Evolutionary conservation across 176 grass and related monocot genomes (phyloP), one percentile per base, ranked within the genome.

Genomic region (Juncus effusus): DNA sequence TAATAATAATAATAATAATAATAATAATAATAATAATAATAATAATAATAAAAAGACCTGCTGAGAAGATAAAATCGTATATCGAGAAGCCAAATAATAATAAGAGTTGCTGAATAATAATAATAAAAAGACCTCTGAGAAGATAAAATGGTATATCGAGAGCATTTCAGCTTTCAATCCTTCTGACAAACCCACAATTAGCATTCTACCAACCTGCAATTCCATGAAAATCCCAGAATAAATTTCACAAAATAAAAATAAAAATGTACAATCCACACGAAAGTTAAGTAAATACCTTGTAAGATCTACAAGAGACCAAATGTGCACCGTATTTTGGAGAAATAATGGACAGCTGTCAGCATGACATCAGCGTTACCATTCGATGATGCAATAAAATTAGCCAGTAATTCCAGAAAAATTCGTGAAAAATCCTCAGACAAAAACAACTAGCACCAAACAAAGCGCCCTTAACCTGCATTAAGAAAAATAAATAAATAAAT

Each of bases 161-260:
- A 97, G 74, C 67, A 96, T 84, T 56, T 80, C 75, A 73, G 74
- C 84, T 78, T 91, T 88, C 51, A 88, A 84, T 3, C 70, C 82
- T 76, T 84, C 64, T 7, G 88, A 59, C 54, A 77, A 36, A 56
- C 79, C 75, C 35, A 75, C 49, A 65, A 97, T 42, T 37, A 82
- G 52, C 51, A 69, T 56, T 60, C 79, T 91, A 63, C 93, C 88
- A 62, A 79, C 88, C 85, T 95, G 73, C 53, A 62, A 73, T 2
- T 13, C 37, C 62, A 84, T n/a, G 16, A 72, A 2, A 66, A 36
- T 37, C 50, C 9, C 12, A 36, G 38, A 65, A 37, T n/a, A 65
- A 65, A 5, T 45, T 65, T n/a, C 10, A n/a, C 50, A 3, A 55
- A n/a, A n/a, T n/a, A n/a, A n/a, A n/a, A n/a, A n/a, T n/a, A n/a